These are phyloP conservation scores for Hamigera avellanea DNA, from an alignment of 495 filamentous ascomycete genomes.

Conservation along the genomic window DNA sequence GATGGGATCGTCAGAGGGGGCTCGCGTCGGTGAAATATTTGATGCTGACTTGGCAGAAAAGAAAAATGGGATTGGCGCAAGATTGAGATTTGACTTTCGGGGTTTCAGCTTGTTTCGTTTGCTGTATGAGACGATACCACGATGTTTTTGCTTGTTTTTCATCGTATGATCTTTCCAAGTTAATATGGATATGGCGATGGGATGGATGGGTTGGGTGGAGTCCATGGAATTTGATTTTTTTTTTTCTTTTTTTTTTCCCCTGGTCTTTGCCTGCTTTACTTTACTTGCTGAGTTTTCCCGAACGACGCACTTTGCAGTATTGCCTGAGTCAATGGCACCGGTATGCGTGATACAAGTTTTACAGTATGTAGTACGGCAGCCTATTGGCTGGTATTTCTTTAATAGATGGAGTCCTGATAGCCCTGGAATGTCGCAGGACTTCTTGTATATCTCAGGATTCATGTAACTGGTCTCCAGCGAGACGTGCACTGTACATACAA, in stretches of 20 bases:
- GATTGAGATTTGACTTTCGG: neutral
- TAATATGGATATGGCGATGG: neutral
- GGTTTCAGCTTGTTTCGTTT: neutral
- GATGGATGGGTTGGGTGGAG: neutral
- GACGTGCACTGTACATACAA: no score
- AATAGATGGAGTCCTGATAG: no score
- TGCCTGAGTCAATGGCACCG: no score
- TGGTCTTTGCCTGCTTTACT: no score
- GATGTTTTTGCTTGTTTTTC: neutral
- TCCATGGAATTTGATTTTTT: conserved; percentile 3
- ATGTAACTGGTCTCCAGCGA: no score
- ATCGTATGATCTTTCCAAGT: neutral
- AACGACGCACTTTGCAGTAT: no score
- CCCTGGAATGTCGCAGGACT: no score
- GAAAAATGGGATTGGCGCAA: neutral
- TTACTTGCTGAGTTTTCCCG: no score
- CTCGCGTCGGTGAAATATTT: conserved; percentile 17
- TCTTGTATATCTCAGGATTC: no score
- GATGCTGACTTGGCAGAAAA: neutral
- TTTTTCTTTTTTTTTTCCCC: conserved; percentile 2
- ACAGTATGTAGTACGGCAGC: no score
- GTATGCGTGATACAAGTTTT: no score
- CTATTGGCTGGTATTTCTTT: no score
- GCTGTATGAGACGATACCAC: conserved; percentile 1
- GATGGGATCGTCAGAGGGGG: conserved; percentile 29